These are phyloP conservation scores for Fragaria vesca DNA, from an alignment of 306 rosid genomes.

Conservation along the genomic window DNA sequence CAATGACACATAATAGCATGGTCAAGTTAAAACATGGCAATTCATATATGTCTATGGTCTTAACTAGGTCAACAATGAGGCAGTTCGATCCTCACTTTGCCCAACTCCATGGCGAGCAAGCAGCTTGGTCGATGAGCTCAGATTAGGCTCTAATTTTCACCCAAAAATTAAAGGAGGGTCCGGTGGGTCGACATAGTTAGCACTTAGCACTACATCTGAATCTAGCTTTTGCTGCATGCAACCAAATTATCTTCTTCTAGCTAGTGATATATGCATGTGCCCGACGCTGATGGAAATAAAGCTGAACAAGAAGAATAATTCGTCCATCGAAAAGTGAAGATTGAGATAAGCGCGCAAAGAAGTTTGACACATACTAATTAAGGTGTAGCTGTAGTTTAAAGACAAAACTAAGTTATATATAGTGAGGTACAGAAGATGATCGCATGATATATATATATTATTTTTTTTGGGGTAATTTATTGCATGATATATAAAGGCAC, in stretches of 20 bases:
- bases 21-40: not conserved
- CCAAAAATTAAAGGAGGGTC: too few species aligned
- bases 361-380: not conserved
- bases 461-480: too few species aligned
- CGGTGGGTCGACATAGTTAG: not conserved
- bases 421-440: not conserved
- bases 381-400: not conserved
- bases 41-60: too few species aligned
- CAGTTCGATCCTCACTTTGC: not conserved
- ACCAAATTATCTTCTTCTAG: not conserved
- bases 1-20: not conserved
- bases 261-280: not conserved
- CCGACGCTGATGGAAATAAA: not conserved
- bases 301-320: not conserved
- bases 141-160: not conserved
- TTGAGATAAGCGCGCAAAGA: not conserved
- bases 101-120: too few species aligned
- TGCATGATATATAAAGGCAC: not conserved
- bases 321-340: not conserved
- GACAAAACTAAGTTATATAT: not conserved
- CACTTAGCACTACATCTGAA: not conserved
- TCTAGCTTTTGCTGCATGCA: not conserved
- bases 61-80: not conserved
- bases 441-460: not conserved
- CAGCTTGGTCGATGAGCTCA: too few species aligned